These are phyloP conservation scores for Litchi chinensis DNA, from an alignment of 345 rosid species.

Conservation along the genomic window DNA sequence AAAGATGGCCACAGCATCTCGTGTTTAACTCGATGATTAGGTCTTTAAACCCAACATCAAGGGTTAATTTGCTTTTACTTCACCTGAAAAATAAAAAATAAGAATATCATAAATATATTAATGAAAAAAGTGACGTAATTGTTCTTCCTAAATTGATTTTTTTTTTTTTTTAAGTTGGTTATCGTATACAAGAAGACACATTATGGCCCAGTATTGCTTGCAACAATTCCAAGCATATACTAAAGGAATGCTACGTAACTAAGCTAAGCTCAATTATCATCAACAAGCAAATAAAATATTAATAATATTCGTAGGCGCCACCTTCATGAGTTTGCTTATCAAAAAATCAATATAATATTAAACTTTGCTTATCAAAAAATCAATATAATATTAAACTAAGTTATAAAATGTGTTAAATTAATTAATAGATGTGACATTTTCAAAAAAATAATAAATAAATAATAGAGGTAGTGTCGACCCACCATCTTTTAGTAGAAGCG, in stretches of 20 bases:
- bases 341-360: too few species aligned
- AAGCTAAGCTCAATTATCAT: neutral
- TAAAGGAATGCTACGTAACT: neutral
- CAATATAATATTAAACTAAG: neutral
- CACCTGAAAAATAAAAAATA: neutral
- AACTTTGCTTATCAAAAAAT: constrained; percentile 2
- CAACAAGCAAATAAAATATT: neutral
- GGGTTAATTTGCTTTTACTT: too few species aligned
- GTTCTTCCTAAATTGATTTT: neutral
- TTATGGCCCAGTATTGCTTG: neutral
- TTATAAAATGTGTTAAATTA: neutral
- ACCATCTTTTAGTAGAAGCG: too few species aligned
- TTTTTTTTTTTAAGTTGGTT: neutral
- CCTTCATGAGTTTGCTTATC: constrained; percentile 1
- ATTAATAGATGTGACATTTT: too few species aligned
- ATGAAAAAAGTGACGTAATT: neutral
- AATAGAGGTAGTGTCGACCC: neutral
- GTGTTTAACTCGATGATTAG: too few species aligned
- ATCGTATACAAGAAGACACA: neutral
- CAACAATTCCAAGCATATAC: neutral
- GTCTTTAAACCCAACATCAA: too few species aligned
- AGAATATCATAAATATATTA: neutral
- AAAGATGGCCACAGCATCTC: too few species aligned
- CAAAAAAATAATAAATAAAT: too few species aligned
- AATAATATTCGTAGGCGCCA: neutral